Percentiles rank a stretch among this genome's conserved stretches.
These are phyloP conservation scores for Prototheca stagnorum DNA, from an alignment of 163 green algal species.

Conservation along the genomic window DNA sequence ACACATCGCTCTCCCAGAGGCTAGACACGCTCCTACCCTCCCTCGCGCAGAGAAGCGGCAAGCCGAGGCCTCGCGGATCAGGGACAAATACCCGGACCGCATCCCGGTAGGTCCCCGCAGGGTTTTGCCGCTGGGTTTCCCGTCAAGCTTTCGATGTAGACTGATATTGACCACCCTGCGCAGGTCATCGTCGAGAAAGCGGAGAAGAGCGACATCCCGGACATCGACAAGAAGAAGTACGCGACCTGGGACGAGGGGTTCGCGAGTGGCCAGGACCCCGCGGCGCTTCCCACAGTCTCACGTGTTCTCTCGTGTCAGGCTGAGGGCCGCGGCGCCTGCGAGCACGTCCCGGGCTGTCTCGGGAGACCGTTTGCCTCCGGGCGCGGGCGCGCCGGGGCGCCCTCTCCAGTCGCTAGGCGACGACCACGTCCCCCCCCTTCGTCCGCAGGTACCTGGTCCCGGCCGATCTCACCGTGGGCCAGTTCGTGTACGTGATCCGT, in stretches of 20 bases:
- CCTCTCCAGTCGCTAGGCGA: not conserved
- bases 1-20: not conserved
- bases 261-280: not conserved
- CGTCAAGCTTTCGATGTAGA: not conserved
- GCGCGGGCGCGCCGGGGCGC: too few species aligned
- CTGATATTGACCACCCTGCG: not conserved
- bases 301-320: not conserved
- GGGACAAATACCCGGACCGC: slow-evolving; percentile 96
- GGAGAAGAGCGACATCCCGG: slow-evolving; percentile 87
- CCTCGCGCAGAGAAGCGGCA: slow-evolving; percentile 75
- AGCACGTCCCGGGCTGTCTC: too few species aligned
- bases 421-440: not conserved
- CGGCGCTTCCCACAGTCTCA: not conserved
- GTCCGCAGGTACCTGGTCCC: slow-evolving; percentile 87
- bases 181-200: slow-evolving; percentile 98
- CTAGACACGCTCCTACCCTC: not conserved
- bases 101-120: slow-evolving; percentile 64
- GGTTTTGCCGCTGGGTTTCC: not conserved
- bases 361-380: too few species aligned
- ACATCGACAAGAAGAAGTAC: slow-evolving; percentile 99
- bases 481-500: slow-evolving; percentile 99
- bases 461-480: slow-evolving; percentile 87
- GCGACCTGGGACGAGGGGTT: not conserved
- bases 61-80: slow-evolving; percentile 78
- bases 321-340: too few species aligned